phyloP scores from a whole-genome alignment of 73 alveolate genomes.

The Uronychia binucleata region DNA sequence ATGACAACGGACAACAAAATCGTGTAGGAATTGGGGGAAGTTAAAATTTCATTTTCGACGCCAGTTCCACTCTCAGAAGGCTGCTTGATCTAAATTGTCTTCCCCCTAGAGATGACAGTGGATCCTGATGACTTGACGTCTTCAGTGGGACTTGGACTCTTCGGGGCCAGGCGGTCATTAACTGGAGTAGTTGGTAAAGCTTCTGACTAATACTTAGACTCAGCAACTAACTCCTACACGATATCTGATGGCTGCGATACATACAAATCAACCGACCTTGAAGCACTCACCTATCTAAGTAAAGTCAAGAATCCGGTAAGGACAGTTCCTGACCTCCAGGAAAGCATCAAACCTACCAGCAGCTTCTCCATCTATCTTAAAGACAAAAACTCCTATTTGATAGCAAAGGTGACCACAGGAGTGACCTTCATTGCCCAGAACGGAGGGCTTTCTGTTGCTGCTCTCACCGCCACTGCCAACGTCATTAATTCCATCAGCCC shows the following conservation, averaged over 20 bases:
- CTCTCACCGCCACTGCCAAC: too few species aligned
- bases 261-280: slow-evolving; percentile 12
- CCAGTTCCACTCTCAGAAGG: slow-evolving; percentile 62
- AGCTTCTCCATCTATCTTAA: too few species aligned
- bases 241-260: slow-evolving; percentile 6
- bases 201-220: too few species aligned
- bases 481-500: too few species aligned
- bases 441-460: too few species aligned
- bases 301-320: not conserved
- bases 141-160: slow-evolving; percentile 33
- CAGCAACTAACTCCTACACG: not conserved
- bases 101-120: slow-evolving; percentile 43
- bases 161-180: slow-evolving; percentile 36
- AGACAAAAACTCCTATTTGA: too few species aligned
- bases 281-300: not conserved
- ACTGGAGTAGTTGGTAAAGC: slow-evolving; percentile 28
- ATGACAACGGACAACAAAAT: slow-evolving; percentile 3
- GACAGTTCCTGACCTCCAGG: not conserved
- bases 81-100: slow-evolving; percentile 28
- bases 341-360: too few species aligned
- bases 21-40: slow-evolving; percentile 35
- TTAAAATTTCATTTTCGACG: slow-evolving; percentile 21
- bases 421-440: too few species aligned
- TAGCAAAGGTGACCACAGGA: too few species aligned
- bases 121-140: slow-evolving; percentile 8